phyloP scores from a whole-genome alignment of 495 filamentous ascomycete species.

The Hypoxylon intermedium region DNA sequence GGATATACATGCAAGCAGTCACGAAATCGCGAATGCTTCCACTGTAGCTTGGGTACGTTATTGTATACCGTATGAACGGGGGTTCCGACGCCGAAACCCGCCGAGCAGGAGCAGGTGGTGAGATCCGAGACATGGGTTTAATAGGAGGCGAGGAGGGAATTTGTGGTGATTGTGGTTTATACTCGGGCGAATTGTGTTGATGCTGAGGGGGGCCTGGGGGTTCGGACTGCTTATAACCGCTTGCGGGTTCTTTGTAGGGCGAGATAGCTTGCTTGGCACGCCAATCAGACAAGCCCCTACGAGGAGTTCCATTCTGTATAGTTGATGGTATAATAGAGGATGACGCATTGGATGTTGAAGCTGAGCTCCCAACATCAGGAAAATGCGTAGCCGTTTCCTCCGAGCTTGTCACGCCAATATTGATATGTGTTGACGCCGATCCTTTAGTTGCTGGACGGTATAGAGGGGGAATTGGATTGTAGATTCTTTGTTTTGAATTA shows the following conservation, averaged over 20 bases:
- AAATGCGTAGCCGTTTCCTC: neutral
- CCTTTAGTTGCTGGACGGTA: slow-evolving; percentile 22
- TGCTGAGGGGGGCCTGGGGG: slow-evolving; percentile 1
- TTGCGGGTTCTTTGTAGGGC: neutral
- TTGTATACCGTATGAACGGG: slow-evolving; percentile 53
- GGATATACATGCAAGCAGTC: slow-evolving; percentile 61
- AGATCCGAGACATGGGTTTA: slow-evolving; percentile 20
- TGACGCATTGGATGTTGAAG: slow-evolving; percentile 15
- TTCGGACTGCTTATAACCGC: neutral
- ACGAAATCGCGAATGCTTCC: slow-evolving; percentile 63
- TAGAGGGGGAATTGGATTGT: slow-evolving; percentile 18
- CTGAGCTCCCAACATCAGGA: slow-evolving; percentile 16
- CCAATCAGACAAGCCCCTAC: neutral
- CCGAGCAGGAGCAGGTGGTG: neutral
- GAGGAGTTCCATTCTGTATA: slow-evolving; percentile 1
- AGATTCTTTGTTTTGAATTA: slow-evolving; percentile 15
- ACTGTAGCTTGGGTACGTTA: slow-evolving; percentile 63
- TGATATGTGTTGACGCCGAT: slow-evolving; percentile 2
- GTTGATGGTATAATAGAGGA: slow-evolving; percentile 42
- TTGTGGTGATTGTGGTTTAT: slow-evolving; percentile 10
- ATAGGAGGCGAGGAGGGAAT: slow-evolving; percentile 44
- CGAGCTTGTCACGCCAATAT: neutral
- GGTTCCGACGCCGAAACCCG: slow-evolving; percentile 23
- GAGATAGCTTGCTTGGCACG: neutral
- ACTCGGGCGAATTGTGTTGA: slow-evolving; percentile 16